These are phyloP conservation scores for Fraxinus latifolia DNA, from an alignment of 305 asterid genomes.

Conservation along the genomic window DNA sequence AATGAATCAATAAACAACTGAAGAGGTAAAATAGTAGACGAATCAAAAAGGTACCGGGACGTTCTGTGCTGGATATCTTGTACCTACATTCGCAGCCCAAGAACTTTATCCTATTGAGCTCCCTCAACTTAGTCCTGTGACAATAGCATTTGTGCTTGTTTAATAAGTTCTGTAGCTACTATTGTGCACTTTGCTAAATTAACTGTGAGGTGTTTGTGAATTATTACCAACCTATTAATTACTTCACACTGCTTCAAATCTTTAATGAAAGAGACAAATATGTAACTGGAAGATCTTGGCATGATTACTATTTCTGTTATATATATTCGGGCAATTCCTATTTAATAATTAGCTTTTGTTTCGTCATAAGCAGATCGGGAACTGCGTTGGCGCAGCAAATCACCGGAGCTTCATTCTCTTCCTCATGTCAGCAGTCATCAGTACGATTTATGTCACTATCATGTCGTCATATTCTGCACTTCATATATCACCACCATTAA, in stretches of 20 bases:
- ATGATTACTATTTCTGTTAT: background rate
- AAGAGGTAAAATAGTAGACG: background rate
- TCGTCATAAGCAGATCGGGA: slow-evolving; percentile 72
- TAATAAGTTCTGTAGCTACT: background rate
- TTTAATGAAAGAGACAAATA: background rate
- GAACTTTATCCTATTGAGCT: background rate
- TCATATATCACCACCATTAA: slow-evolving; percentile 53
- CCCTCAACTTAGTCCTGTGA: background rate
- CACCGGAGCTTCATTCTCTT: slow-evolving; percentile 71
- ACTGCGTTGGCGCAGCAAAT: slow-evolving; percentile 85
- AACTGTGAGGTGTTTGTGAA: background rate
- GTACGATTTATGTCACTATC: slow-evolving; percentile 52
- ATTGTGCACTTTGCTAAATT: background rate
- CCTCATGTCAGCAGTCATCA: slow-evolving; percentile 67
- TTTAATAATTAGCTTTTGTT: slow-evolving; percentile 19
- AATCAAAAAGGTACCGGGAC: background rate
- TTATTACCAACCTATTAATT: background rate
- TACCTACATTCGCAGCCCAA: background rate
- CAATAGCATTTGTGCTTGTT: background rate
- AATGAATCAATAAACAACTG: background rate
- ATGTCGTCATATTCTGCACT: slow-evolving; percentile 56
- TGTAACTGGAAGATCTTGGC: background rate
- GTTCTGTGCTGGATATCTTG: background rate
- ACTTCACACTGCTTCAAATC: background rate
- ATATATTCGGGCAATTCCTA: background rate